Percentiles rank a stretch among this genome's conserved stretches.
Conservation (phyloP, 345 rosid species). For the Viola odorata region DNA sequence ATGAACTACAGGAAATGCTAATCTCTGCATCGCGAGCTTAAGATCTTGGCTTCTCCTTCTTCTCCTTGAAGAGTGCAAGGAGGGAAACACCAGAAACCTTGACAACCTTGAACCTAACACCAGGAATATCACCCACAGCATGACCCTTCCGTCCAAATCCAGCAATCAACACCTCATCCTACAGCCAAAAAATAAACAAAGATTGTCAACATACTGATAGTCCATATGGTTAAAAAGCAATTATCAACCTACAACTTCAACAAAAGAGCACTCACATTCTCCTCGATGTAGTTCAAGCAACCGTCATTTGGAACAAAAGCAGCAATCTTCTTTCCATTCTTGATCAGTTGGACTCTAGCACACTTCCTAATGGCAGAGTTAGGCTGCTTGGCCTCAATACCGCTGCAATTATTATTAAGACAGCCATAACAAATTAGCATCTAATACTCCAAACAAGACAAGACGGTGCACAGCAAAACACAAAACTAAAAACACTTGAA, state of each 20-base stretch:
- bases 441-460: neutral
- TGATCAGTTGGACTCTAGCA: conserved; percentile 92
- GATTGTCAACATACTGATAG: conserved; percentile 24
- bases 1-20: neutral
- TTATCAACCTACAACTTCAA: too few relatives aligned
- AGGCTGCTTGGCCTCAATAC: conserved; percentile 98
- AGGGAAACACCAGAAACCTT: conserved; percentile 83
- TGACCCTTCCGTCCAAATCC: conserved; percentile 85
- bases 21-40: conserved; percentile 20
- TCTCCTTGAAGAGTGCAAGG: conserved; percentile 69
- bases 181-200: too few relatives aligned
- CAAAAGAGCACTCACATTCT: conserved; percentile 46
- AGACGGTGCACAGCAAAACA: neutral
- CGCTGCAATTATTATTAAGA: conserved; percentile 38
- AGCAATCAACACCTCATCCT: conserved; percentile 79
- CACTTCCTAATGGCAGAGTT: conserved; percentile 97
- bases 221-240: too few relatives aligned
- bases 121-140: conserved; percentile 87
- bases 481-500: neutral
- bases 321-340: conserved; percentile 97
- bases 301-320: conserved; percentile 96
- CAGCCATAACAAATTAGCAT: neutral
- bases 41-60: conserved; percentile 86
- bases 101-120: conserved; percentile 83
- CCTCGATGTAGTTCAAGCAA: conserved; percentile 93